Base-by-base conservation (phyloP, 1,139 yeast species). In the Tardiomyces digboiensis region DNA sequence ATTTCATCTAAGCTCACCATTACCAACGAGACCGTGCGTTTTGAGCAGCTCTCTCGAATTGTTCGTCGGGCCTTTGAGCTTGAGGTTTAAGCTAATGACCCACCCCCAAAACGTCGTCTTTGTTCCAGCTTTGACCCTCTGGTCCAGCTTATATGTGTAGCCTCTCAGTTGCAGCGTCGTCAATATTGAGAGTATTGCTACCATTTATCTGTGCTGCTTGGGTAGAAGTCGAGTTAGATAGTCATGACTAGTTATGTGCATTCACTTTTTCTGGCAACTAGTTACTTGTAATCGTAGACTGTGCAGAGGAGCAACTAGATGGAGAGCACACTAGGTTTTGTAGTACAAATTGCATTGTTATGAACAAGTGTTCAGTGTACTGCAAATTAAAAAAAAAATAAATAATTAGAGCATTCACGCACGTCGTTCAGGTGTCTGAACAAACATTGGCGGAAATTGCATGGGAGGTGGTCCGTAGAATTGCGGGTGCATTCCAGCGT, bases 1-100 rank as follows among this genome's bases (percentile, higher is more conserved):
- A 33, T 33, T 20, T 26, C 33, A 16, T 55, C 61, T 38, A 60
- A 59, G 57, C 55, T 60, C 21, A 53, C 59, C 23, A 56, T 61
- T 23, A 55, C 61, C 19, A 51, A 57, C 19, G 68, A 65, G 48
- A 55, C 54, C 29, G 57, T 65, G 40, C 49, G 51, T 43, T 55
- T 64, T 39, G 68, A 64, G 42, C 69, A 65, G 52, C 47, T 65
- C 41, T 52, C 57, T 29, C 49, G 59, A 38, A 44, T 64, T 44
- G 59, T 65, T 44, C 61, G 61, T 55, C 53, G 60, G 18, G 65
- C 63, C 21, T 61, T 54, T 46, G 66, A 62, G 43, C 41, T 51
- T 39, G 44, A 42, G 29, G 47, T 44, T 13, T 49, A 48, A 38
- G 29, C 12, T 38, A 19, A 2, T 23, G 18, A 16, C 12, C 26